These are phyloP conservation scores for Cercospora sp. DNA, from an alignment of 2,329 filamentous ascomycete species.

Conservation along the genomic window DNA sequence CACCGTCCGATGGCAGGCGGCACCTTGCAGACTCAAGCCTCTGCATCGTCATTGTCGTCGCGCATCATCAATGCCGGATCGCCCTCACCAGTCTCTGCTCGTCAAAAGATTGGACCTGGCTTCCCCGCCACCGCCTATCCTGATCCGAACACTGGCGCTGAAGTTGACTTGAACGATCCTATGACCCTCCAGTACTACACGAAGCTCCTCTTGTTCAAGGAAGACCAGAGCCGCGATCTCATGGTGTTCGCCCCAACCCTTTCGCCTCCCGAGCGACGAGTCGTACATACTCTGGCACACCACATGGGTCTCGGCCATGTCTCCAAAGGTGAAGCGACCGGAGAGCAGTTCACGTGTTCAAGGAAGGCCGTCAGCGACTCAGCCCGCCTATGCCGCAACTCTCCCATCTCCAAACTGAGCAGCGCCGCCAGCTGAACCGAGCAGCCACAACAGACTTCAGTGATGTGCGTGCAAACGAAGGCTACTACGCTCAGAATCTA, in stretches of 20 bases:
- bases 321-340: constrained; percentile 87
- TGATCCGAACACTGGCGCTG: constrained; percentile 43
- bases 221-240: constrained; percentile 73
- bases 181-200: constrained; percentile 86
- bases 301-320: constrained; percentile 90
- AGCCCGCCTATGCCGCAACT: constrained; percentile 64
- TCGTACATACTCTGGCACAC: constrained; percentile 91
- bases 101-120: constrained; percentile 44
- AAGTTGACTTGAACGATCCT: constrained; percentile 89
- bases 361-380: constrained; percentile 59
- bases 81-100: constrained; percentile 66
- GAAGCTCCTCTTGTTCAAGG: constrained; percentile 84
- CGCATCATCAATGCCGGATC: constrained; percentile 57
- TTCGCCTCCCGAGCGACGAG: constrained; percentile 79
- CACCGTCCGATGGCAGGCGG: constrained; percentile 69
- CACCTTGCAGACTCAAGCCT: constrained; percentile 79
- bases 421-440: constrained; percentile 82
- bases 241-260: constrained; percentile 81
- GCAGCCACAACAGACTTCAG: constrained; percentile 98
- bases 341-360: constrained; percentile 87
- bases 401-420: constrained; percentile 71
- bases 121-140: constrained; percentile 35
- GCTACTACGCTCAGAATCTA: constrained; percentile 73
- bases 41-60: constrained; percentile 75
- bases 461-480: constrained; percentile 72